Conservation (phyloP, 805 yeast genomes). For the Teunomyces cretensis region DNA sequence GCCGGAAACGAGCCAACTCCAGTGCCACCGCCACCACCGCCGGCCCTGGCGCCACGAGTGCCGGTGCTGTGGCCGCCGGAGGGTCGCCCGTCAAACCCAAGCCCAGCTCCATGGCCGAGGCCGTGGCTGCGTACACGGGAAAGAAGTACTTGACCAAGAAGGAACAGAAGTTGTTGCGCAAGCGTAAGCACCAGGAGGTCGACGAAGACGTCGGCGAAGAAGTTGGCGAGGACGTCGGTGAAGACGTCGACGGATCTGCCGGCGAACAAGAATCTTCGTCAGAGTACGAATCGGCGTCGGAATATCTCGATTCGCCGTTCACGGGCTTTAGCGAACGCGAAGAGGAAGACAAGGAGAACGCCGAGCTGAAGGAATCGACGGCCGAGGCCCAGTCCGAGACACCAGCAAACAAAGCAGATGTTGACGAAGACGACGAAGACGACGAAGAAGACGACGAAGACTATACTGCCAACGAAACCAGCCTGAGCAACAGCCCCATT, state of each 20-base stretch:
- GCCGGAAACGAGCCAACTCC: slow-evolving; percentile 6
- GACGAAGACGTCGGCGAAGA: slow-evolving; percentile 15
- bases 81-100: slow-evolving; percentile 19
- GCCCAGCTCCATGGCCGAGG: slow-evolving; percentile 56
- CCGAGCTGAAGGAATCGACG: slow-evolving; percentile 23
- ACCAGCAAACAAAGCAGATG: slow-evolving; percentile 13
- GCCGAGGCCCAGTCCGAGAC: slow-evolving; percentile 16
- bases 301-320: slow-evolving; percentile 19
- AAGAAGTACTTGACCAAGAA: slow-evolving; percentile 52
- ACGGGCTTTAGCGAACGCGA: slow-evolving; percentile 7
- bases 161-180: slow-evolving; percentile 33
- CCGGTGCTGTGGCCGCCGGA: background rate
- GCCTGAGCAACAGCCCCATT: background rate
- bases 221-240: background rate
- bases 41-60: background rate
- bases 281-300: slow-evolving; percentile 34
- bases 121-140: slow-evolving; percentile 57
- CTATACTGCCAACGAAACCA: slow-evolving; percentile 14
- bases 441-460: slow-evolving; percentile 19
- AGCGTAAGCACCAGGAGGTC: slow-evolving; percentile 18
- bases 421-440: slow-evolving; percentile 6
- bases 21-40: slow-evolving; percentile 2
- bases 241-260: background rate
- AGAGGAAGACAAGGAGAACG: slow-evolving; percentile 26
- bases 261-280: slow-evolving; percentile 20